Evolutionary conservation across 305 asterid genomes (phyloP).

Genomic region (Solanum hybrid): DNA sequence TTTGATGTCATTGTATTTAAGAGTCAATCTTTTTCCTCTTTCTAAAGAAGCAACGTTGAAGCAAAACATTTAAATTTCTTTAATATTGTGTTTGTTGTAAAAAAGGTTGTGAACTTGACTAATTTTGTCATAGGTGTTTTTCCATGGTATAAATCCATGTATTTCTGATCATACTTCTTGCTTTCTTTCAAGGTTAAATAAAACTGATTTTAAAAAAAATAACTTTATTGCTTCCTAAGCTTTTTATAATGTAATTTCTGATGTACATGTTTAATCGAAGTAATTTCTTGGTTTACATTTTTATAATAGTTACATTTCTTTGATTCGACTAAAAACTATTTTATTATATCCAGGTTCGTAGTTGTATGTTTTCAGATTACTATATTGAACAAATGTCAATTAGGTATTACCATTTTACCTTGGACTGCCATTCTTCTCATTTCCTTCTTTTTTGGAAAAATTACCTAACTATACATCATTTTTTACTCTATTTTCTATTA

Average conservation of each 20-base stretch:
- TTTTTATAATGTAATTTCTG: neutral
- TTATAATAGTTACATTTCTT: neutral
- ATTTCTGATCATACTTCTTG: neutral
- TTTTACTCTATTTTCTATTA: too few relatives aligned
- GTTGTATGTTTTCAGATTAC: neutral
- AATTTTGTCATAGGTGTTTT: neutral
- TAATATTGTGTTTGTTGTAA: neutral
- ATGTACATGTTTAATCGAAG: neutral
- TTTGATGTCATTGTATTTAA: neutral
- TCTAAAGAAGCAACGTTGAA: neutral
- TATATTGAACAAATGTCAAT: neutral
- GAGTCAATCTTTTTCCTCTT: neutral
- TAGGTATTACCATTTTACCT: too few relatives aligned
- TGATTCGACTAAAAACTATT: neutral
- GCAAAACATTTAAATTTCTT: neutral
- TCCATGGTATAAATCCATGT: neutral
- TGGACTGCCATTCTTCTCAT: too few relatives aligned
- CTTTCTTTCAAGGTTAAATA: neutral
- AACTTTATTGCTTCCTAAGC: neutral
- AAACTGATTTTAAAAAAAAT: neutral
- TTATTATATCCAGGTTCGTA: neutral
- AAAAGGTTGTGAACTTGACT: neutral
- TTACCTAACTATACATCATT: too few relatives aligned
- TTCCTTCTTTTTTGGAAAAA: too few relatives aligned
- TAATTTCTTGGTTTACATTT: neutral